A percentile compares a stretch with the other conserved stretches of the same genome.
These are phyloP conservation scores for Melanopsichium pennsylvanicum DNA, from an alignment of 1,284 basidiomycete species.

Conservation along the genomic window DNA sequence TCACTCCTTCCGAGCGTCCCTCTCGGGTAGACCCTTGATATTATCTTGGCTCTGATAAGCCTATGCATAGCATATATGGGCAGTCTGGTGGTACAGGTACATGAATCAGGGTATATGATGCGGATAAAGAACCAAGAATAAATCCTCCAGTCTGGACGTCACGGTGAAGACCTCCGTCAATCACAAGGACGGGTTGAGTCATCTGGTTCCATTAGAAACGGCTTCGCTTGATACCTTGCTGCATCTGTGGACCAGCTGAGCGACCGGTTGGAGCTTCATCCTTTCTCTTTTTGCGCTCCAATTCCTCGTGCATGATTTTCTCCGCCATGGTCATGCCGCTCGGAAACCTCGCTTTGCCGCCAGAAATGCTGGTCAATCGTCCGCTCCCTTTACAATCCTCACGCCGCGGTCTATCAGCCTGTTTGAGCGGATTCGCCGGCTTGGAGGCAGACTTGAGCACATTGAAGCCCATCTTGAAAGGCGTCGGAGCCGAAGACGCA, in stretches of 20 bases:
- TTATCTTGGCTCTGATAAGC: too few species aligned
- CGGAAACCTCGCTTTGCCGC: conserved; percentile 26
- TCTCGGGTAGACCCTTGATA: too few species aligned
- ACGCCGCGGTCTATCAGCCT: neutral
- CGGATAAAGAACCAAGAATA: neutral
- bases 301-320: conserved; percentile 61
- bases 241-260: conserved; percentile 43
- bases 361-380: conserved; percentile 1
- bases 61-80: too few species aligned
- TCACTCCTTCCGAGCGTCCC: too few species aligned
- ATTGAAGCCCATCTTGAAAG: conserved; percentile 43
- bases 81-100: neutral
- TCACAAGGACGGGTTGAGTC: too few species aligned
- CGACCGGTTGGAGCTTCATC: conserved; percentile 6
- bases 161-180: too few species aligned
- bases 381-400: neutral
- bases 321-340: conserved; percentile 56
- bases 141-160: too few species aligned
- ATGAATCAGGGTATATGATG: neutral
- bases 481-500: conserved; percentile 1
- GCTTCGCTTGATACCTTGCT: conserved; percentile 50
- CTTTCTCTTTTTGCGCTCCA: conserved; percentile 43
- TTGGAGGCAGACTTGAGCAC: conserved; percentile 45
- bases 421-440: conserved; percentile 31
- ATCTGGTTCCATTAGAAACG: conserved; percentile 41